Evolutionary conservation across 1,284 basidiomycete genomes (phyloP).

Genomic region (Ganoderma lucidum): DNA sequence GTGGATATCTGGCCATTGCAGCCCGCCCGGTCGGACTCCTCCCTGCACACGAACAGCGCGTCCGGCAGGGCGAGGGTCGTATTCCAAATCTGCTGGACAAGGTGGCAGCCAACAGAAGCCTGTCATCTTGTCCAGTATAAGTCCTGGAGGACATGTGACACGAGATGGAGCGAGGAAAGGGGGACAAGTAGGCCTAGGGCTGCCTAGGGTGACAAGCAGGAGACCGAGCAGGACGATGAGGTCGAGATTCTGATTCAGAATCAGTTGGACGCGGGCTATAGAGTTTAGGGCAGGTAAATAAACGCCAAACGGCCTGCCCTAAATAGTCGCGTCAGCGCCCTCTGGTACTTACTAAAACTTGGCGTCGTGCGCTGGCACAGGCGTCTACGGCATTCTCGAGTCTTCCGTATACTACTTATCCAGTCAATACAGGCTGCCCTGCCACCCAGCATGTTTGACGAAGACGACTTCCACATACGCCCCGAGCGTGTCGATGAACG

Average conservation of each 20-base stretch:
- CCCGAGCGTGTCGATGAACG: not conserved
- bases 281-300: not conserved
- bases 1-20: not conserved
- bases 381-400: too few relatives aligned
- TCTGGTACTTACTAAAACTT: too few relatives aligned
- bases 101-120: not conserved
- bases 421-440: too few relatives aligned
- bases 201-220: too few relatives aligned
- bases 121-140: not conserved
- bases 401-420: too few relatives aligned
- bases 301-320: constrained; percentile 2
- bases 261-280: too few relatives aligned
- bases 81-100: not conserved
- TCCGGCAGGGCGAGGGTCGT: not conserved
- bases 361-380: too few relatives aligned
- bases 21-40: not conserved
- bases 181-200: too few relatives aligned
- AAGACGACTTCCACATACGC: not conserved
- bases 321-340: not conserved
- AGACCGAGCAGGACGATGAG: too few relatives aligned
- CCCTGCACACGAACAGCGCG: not conserved
- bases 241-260: too few relatives aligned
- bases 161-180: not conserved
- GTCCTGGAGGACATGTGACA: not conserved
- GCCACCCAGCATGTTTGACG: not conserved